A percentile compares a stretch with the other conserved stretches of the same genome.
phyloP scores from a whole-genome alignment of 2,329 filamentous ascomycete genomes.

The Phyllosticta ampelicida region DNA sequence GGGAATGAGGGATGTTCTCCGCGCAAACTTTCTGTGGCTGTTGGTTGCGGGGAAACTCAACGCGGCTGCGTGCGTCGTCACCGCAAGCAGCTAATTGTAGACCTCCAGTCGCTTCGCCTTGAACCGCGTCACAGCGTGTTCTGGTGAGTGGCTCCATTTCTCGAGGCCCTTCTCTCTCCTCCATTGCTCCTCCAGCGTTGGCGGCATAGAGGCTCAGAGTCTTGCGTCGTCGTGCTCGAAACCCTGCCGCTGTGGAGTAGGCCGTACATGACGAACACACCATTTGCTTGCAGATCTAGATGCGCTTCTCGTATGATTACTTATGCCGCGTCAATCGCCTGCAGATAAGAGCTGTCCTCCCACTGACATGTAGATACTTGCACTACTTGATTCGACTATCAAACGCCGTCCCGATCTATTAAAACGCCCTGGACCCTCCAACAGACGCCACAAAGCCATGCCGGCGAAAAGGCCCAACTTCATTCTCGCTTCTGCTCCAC shows the following conservation, averaged over 20 bases:
- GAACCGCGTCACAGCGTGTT: not conserved
- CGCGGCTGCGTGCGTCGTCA: not conserved
- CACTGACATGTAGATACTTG: not conserved
- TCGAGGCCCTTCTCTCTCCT: not conserved
- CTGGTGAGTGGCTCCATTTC: not conserved
- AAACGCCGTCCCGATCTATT: not conserved
- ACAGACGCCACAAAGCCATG: not conserved
- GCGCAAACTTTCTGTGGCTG: not conserved
- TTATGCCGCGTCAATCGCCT: not conserved
- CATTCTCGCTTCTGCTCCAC: not conserved
- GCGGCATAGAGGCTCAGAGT: not conserved
- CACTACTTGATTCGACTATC: not conserved
- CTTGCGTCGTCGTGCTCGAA: not conserved
- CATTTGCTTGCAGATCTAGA: not conserved
- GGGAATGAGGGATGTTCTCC: not conserved
- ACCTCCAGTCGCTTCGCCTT: not conserved
- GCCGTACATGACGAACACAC: not conserved
- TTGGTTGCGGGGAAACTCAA: not conserved
- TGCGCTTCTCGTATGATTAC: not conserved
- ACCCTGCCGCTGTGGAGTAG: not conserved
- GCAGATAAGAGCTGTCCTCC: not conserved
- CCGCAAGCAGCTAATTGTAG: not conserved
- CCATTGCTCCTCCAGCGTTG: not conserved
- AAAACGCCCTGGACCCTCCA: not conserved
- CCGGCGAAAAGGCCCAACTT: not conserved